Evolutionary conservation across 2,329 filamentous ascomycete species (phyloP).

Genomic region (Thielaviopsis ethacetica): DNA sequence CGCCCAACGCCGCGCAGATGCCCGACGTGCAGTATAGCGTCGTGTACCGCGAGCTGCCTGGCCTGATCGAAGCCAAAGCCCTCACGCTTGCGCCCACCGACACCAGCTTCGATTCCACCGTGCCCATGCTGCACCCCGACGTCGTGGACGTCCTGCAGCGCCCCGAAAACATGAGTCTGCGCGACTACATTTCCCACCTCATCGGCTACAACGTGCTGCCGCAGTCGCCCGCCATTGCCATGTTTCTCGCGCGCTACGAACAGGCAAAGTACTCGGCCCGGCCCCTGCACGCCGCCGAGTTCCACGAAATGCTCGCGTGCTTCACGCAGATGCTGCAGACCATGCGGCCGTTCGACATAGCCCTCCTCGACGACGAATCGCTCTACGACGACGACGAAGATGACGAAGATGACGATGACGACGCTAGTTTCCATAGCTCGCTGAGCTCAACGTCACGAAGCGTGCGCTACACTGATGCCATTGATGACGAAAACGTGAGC

Average conservation of each 20-base stretch:
- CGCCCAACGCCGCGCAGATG: slow-evolving; percentile 57
- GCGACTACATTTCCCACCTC: slow-evolving; percentile 64
- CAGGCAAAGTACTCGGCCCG: slow-evolving; percentile 63
- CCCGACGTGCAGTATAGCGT: slow-evolving; percentile 69
- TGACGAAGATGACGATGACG: slow-evolving; percentile 1
- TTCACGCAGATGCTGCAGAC: slow-evolving; percentile 67
- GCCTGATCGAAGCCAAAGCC: slow-evolving; percentile 82
- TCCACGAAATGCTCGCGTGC: slow-evolving; percentile 63
- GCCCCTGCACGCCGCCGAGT: slow-evolving; percentile 51
- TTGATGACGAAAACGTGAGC: slow-evolving; percentile 5
- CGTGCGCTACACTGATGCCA: slow-evolving; percentile 3
- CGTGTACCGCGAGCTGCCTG: slow-evolving; percentile 69
- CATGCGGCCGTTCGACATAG: slow-evolving; percentile 50
- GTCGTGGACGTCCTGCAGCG: slow-evolving; percentile 58
- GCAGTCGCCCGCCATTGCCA: slow-evolving; percentile 15
- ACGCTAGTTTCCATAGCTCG: slow-evolving; percentile 4
- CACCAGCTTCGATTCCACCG: neutral
- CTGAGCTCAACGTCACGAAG: neutral
- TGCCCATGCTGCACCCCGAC: slow-evolving; percentile 32
- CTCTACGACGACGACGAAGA: neutral
- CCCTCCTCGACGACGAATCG: slow-evolving; percentile 24
- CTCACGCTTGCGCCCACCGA: slow-evolving; percentile 57
- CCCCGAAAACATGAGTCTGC: slow-evolving; percentile 52
- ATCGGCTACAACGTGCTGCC: slow-evolving; percentile 45
- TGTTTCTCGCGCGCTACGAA: slow-evolving; percentile 67